Base-by-base conservation (phyloP, 179 eudicot genomes). In the Heliamphora pulchella region DNA sequence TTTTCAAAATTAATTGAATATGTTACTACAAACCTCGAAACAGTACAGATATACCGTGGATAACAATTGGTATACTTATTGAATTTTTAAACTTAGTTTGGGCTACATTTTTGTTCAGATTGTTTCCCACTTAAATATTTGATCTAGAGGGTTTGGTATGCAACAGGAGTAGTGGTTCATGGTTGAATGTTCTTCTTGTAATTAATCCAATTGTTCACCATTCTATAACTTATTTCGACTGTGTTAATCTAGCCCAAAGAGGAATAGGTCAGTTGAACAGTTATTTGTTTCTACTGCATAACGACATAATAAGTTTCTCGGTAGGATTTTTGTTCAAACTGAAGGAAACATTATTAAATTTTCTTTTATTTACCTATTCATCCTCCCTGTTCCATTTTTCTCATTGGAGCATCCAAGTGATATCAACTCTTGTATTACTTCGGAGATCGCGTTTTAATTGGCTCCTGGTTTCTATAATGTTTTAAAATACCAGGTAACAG, bases 141-240 rank as follows among this genome's bases (percentile, higher is more conserved):
- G 44, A 10, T 53, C 61, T 66, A n/a, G 51, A 66, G 73, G 43
- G 63, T 70, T 78, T 78, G 72, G 18, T 0, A 18, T 53, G 74
- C 66, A 78, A 54, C 63, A 51, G 5, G 67, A 43, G 67, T 71
- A 70, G 68, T 69, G 75, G 75, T 46, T 18, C 63, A 74, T 41
- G 18, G 55, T 9, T 59, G 46, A 71, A 8, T 41, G 13, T 20
- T 76, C 31, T 5, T 11, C 22, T 8, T 7, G 70, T 47, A 71
- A 61, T 22, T 58, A 13, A 20, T 71, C 5, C 14, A 75, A 41
- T 47, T 17, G 18, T 54, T 17, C 69, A n/a, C 5, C 47, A n/a
- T 68, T 41, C 46, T 46, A 39, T n/a, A 18, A 68, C 15, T 70
- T 71, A 69, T 55, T 55, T 70, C 20, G 17, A 66, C 55, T 15